phyloP scores from a whole-genome alignment of 257 asterid genomes.

The Salvia rosmarinus region DNA sequence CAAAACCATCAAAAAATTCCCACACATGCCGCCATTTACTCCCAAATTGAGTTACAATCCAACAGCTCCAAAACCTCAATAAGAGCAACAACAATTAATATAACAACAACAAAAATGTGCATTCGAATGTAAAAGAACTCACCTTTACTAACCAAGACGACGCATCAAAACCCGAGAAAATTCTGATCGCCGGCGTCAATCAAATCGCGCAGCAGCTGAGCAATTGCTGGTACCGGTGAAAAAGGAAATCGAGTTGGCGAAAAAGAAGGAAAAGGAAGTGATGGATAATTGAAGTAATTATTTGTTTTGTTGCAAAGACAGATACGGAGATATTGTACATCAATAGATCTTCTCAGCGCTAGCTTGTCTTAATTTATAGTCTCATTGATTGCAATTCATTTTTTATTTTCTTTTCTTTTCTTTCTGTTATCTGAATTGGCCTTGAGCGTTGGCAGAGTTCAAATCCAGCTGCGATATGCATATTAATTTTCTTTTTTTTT shows the following conservation, averaged over 20 bases:
- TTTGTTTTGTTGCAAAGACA: constrained; percentile 23
- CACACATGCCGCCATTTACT: constrained; percentile 21
- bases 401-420: not conserved
- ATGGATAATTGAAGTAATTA: constrained; percentile 27
- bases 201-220: constrained; percentile 12
- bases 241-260: constrained; percentile 15
- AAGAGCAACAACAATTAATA: not conserved
- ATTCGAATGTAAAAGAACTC: constrained; percentile 11
- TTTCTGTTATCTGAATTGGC: constrained; percentile 28
- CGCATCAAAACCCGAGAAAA: constrained; percentile 30
- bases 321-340: constrained; percentile 35
- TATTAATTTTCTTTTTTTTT: not conserved
- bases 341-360: constrained; percentile 32
- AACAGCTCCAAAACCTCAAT: constrained; percentile 14
- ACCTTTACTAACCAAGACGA: constrained; percentile 4
- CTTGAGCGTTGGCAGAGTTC: constrained; percentile 25
- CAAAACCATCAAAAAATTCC: constrained; percentile 18
- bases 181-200: not conserved
- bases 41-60: constrained; percentile 24
- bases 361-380: constrained; percentile 22
- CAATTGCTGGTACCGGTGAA: constrained; percentile 13
- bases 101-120: constrained; percentile 11
- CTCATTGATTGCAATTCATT: constrained; percentile 3
- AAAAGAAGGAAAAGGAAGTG: constrained; percentile 11
- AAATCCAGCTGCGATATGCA: constrained; percentile 29